These are phyloP conservation scores for Naganishia randhawae DNA, from an alignment of 768 basidiomycete species.

Conservation along the genomic window DNA sequence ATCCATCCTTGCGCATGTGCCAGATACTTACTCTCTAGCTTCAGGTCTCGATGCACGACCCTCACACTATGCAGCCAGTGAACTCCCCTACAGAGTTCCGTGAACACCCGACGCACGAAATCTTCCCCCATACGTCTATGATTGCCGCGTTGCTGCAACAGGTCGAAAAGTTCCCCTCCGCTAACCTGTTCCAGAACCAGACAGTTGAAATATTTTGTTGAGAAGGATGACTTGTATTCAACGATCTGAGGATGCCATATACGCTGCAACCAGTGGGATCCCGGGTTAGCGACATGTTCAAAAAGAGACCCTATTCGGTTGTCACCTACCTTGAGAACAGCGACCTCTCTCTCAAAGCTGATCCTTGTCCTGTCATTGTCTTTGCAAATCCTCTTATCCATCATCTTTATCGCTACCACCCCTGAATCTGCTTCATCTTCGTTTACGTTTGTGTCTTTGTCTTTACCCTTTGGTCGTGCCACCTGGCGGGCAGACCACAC, in stretches of 20 bases:
- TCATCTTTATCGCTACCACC: slow-evolving; percentile 61
- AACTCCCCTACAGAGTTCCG: slow-evolving; percentile 71
- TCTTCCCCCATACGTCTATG: slow-evolving; percentile 44
- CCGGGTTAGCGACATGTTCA: background rate
- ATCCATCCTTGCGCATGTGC: background rate
- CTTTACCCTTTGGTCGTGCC: background rate
- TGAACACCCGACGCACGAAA: slow-evolving; percentile 66
- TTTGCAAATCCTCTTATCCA: slow-evolving; percentile 54
- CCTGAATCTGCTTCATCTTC: slow-evolving; percentile 38
- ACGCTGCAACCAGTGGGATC: slow-evolving; percentile 54
- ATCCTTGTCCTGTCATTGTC: slow-evolving; percentile 70
- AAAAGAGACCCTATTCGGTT: background rate
- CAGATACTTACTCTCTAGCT: slow-evolving; percentile 59
- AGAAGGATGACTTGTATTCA: slow-evolving; percentile 65
- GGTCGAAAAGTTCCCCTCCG: slow-evolving; percentile 76
- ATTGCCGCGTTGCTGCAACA: slow-evolving; percentile 58
- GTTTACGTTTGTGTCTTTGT: background rate
- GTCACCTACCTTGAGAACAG: slow-evolving; percentile 66
- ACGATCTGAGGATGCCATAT: slow-evolving; percentile 79
- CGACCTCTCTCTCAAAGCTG: slow-evolving; percentile 75
- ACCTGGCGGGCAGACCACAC: slow-evolving; percentile 42
- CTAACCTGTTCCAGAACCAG: slow-evolving; percentile 71
- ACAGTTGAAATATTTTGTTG: slow-evolving; percentile 68
- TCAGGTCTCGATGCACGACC: slow-evolving; percentile 85
- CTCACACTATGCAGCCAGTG: slow-evolving; percentile 83